A percentile compares a stretch with the other conserved stretches of the same genome.
Conservation (phyloP, 257 asterid species). For the Capsicum chinense region DNA sequence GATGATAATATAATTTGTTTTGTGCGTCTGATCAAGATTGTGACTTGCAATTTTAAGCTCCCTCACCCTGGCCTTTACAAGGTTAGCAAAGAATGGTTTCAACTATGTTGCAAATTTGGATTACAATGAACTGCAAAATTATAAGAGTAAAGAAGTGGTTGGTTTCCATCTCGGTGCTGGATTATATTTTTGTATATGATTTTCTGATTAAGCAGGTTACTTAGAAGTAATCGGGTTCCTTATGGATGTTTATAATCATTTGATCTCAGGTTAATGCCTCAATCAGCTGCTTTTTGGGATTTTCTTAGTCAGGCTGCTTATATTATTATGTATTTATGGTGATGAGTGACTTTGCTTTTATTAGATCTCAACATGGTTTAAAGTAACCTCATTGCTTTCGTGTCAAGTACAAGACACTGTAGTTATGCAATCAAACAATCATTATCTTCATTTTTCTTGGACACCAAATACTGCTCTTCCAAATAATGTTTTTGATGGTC, state of each 20-base stretch:
- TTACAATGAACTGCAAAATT: not conserved
- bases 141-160: not conserved
- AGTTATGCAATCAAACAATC: not conserved
- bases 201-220: not conserved
- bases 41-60: slow-evolving; percentile 18
- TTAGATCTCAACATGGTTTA: not conserved
- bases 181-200: not conserved
- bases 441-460: slow-evolving; percentile 21
- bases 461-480: slow-evolving; percentile 3
- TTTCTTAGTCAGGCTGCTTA: slow-evolving; percentile 8
- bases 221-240: not conserved
- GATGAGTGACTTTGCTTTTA: not conserved
- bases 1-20: not conserved
- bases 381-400: slow-evolving; percentile 18
- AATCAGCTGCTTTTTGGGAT: slow-evolving; percentile 5
- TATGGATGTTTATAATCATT: slow-evolving; percentile 1
- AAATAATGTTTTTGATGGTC: slow-evolving; percentile 13
- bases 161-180: not conserved
- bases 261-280: slow-evolving; percentile 17
- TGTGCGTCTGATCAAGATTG: not conserved
- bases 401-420: not conserved
- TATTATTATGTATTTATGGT: slow-evolving; percentile 7
- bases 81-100: not conserved
- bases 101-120: not conserved
- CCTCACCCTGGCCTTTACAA: not conserved